Base-by-base conservation (phyloP, 2,329 filamentous ascomycete species). In the Calonectria pseudoturangicola region DNA sequence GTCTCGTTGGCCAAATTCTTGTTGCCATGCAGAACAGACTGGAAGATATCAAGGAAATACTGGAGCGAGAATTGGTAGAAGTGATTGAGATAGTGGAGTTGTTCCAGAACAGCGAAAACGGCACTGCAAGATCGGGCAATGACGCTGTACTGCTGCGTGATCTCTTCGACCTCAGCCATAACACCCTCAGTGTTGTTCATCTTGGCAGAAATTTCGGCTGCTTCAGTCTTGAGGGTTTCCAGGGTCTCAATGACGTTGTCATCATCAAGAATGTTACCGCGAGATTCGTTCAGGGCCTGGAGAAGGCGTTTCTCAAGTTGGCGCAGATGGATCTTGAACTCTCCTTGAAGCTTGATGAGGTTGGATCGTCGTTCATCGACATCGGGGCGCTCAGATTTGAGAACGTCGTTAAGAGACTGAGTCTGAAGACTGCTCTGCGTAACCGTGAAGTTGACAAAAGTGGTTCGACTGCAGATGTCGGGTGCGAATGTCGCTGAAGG, bases 31-130 rank as follows among this genome's bases (percentile, higher is more conserved):
- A 99, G 89, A 9, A 99, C 97, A 7, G 93, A 92, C 82, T 98
- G 94, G 90, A 99, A 99, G 79, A 99, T 99, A 83, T 98, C 94
- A 68, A 98, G 91, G 86, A 99, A 99, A 86, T 98, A 99, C 84
- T 98, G 96, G 72, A 99, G 89, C 45, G 97, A 99, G 89, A 99
- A 99, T 83, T 98, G 97, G 85, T 99, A 99, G 86, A 98, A 98
- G 88, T 98, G 97, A 84, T 99, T 98, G 83, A 99, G 93, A 82
- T 98, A 97, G 85, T 98, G 96, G 71, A 99, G 91, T 84, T 99
- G 96, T 86, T 99, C 97, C 73, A 99, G 88, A 16, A 99, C 94
- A 39, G 97, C 95, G 83, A 98, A 99, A 50, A 99, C 96, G 68
- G 97, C 96, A 86, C 96, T 98, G 90, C 97, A 99, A 50, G 97